Base-by-base conservation (phyloP, 148 eudicot species). In the Rhododendron ovatum region DNA sequence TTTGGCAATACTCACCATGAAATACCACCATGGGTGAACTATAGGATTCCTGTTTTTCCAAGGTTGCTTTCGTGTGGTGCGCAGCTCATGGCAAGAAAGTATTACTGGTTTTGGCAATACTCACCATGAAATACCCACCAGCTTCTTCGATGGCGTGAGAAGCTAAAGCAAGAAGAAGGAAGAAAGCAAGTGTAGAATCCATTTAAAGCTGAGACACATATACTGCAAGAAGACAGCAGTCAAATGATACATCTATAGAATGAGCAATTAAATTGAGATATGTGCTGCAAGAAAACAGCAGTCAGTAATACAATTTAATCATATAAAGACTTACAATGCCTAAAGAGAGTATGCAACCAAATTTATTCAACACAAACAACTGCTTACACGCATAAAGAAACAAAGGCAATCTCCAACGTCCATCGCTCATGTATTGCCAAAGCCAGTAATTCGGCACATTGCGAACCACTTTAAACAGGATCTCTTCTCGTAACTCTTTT, bases 401-500 rank as follows among this genome's bases (percentile, higher is more conserved):
- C 76, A 14, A 71, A 71, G 76, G 76, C 41, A 71, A 71, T 71
- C 17, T 67, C 74, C 6, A 26, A 67, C 3, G 20, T 71, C 20
- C 8, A 71, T 65, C 73, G 10, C 33, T 65, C 73, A 65, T 0
- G 30, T 65, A 65, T 2, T 65, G 73, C 73, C 73, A 65, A 26
- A 65, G 73, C 73, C 13, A n/a, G 73, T 26, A n/a, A 26, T 41
- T 13, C 48, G 37, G 85, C 78, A 43, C 74, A 71, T 12, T 33
- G 50, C 33, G 14, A 50, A 74, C 26, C 35, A 61, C 43, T 79
- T 74, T 41, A 80, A 87, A 84, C 83, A 63, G 76, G 78, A 83
- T 71, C 87, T 81, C 87, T 85, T 84, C 86, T 81, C 84, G 84
- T 84, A 71, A 85, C 87, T 80, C 89, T 87, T 81, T 82, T 92